phyloP scores from a whole-genome alignment of 2,329 filamentous ascomycete genomes.

The Ceratocystis harringtonii region DNA sequence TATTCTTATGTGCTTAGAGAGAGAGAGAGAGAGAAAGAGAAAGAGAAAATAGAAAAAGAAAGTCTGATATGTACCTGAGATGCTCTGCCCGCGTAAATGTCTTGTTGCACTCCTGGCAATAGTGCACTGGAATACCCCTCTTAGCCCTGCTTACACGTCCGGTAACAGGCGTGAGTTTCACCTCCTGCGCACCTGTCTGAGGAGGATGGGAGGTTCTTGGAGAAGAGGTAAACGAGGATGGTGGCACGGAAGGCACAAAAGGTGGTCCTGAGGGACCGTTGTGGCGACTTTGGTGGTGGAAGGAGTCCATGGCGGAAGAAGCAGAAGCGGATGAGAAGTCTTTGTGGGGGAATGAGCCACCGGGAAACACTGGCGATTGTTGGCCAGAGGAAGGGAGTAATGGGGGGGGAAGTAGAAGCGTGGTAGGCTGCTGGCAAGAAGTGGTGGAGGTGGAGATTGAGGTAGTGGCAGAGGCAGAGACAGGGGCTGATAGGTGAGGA shows the following conservation, averaged over 20 bases:
- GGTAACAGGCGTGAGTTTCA: constrained; percentile 42
- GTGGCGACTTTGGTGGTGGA: not conserved
- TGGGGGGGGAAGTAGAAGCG: not conserved
- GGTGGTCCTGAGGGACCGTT: not conserved
- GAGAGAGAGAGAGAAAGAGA: constrained; percentile 20
- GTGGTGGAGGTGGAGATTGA: not conserved
- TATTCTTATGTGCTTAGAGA: not conserved
- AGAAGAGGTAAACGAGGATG: not conserved
- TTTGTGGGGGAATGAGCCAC: not conserved
- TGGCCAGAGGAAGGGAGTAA: not conserved
- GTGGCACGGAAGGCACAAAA: not conserved
- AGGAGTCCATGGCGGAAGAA: not conserved
- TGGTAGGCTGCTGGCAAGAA: not conserved
- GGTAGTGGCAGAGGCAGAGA: not conserved
- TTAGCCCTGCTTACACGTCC: constrained; percentile 42
- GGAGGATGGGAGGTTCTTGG: not conserved
- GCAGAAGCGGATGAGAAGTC: not conserved
- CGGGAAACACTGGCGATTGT: not conserved
- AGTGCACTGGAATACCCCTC: constrained; percentile 44
- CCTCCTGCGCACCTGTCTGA: constrained; percentile 17
- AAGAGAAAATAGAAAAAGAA: not conserved
- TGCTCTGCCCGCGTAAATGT: constrained; percentile 50
- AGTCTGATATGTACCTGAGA: constrained; percentile 33
- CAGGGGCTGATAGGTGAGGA: not conserved
- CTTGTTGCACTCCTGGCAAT: constrained; percentile 33